phyloP scores from a whole-genome alignment of 2,329 filamentous ascomycete genomes.

The Endothia cerciana region DNA sequence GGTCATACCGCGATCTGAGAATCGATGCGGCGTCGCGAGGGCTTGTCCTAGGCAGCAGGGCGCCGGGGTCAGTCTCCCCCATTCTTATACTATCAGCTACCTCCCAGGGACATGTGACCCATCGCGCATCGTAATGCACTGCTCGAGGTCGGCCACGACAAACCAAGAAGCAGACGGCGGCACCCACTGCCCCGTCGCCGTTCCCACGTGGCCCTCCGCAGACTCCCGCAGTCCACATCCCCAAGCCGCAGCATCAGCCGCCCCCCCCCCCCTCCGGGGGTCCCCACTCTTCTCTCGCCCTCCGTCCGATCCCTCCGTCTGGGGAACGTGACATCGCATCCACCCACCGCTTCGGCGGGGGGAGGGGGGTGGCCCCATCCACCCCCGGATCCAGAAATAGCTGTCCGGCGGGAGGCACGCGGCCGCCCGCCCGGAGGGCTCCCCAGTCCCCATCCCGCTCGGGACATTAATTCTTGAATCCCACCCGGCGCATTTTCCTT shows the following conservation, averaged over 20 bases:
- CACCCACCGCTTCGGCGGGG: background rate
- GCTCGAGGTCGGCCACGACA: background rate
- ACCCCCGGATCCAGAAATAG: background rate
- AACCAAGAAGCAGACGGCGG: background rate
- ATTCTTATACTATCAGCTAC: background rate
- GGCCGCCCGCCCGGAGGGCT: too few relatives aligned
- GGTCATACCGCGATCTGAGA: background rate
- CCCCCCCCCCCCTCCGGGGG: too few relatives aligned
- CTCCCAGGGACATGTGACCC: background rate
- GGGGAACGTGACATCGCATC: background rate
- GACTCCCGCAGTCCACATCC: background rate
- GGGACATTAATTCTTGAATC: too few relatives aligned
- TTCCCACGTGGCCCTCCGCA: slow-evolving; percentile 3
- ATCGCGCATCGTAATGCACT: background rate
- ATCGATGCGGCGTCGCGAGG: background rate
- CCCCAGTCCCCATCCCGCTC: too few relatives aligned
- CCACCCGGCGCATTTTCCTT: too few relatives aligned
- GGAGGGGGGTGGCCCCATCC: background rate
- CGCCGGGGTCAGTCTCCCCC: background rate
- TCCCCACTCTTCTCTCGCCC: slow-evolving; percentile 9
- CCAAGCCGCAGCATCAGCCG: background rate
- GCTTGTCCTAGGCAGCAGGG: background rate
- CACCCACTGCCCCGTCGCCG: background rate
- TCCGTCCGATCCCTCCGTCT: slow-evolving; percentile 5
- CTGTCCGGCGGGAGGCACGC: too few relatives aligned